These are phyloP conservation scores for Alloascoidea hylecoeti DNA, from an alignment of 805 yeast species.

Conservation along the genomic window DNA sequence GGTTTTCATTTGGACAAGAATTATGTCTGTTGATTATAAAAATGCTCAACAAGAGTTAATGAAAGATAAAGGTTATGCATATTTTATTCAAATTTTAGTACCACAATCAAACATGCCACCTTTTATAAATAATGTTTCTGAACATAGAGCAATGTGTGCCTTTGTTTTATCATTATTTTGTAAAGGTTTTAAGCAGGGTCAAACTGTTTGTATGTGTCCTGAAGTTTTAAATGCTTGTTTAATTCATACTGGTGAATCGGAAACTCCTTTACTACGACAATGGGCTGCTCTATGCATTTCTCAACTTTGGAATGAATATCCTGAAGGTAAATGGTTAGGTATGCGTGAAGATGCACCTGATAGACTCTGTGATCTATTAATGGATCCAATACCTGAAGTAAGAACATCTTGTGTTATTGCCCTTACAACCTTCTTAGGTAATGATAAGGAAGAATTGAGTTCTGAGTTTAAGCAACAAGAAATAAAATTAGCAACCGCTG, in stretches of 20 bases:
- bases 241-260: constrained; percentile 53
- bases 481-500: constrained; percentile 50
- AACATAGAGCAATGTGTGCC: constrained; percentile 92
- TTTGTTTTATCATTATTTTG: constrained; percentile 79
- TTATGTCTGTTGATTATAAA: constrained; percentile 87
- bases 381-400: constrained; percentile 93
- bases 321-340: constrained; percentile 63
- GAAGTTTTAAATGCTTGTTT: constrained; percentile 60
- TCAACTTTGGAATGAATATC: constrained; percentile 58
- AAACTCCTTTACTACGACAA: constrained; percentile 76
- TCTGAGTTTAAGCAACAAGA: constrained; percentile 39
- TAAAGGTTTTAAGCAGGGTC: constrained; percentile 68
- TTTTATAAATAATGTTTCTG: constrained; percentile 40
- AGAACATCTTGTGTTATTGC: constrained; percentile 73
- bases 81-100: constrained; percentile 70
- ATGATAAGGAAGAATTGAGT: constrained; percentile 17
- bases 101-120: constrained; percentile 19
- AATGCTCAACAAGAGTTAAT: constrained; percentile 86
- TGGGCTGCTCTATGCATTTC: constrained; percentile 81
- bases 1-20: constrained; percentile 95
- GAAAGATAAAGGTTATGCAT: constrained; percentile 81
- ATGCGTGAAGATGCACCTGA: constrained; percentile 49
- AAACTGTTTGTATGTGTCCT: constrained; percentile 60
- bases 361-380: constrained; percentile 39
- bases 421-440: constrained; percentile 52